A percentile compares a stretch with the other conserved stretches of the same genome.
Evolutionary conservation across 345 rosid species (phyloP).

Genomic region (Syzygium aqueum): DNA sequence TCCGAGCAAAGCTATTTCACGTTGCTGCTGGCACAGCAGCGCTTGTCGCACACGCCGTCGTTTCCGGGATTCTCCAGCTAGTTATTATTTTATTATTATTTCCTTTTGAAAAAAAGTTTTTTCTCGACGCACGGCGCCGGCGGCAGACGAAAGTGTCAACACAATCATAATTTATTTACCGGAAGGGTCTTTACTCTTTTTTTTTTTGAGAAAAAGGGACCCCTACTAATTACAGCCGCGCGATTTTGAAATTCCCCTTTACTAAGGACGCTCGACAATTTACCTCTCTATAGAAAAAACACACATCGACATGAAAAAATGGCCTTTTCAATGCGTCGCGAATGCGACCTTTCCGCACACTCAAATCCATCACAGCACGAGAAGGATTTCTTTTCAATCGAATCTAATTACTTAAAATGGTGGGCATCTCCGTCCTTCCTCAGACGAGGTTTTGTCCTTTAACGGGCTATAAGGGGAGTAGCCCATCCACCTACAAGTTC

Average conservation of each 20-base stretch:
- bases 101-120: neutral
- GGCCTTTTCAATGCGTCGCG: too few species aligned
- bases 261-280: too few species aligned
- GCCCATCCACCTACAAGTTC: too few species aligned
- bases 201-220: neutral
- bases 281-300: too few species aligned
- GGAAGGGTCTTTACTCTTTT: neutral
- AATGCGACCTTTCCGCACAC: too few species aligned
- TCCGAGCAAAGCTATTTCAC: neutral
- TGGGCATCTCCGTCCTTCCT: too few species aligned
- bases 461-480: neutral
- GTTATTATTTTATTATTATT: neutral
- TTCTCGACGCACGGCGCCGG: neutral
- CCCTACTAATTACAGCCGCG: rapidly evolving
- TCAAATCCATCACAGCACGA: too few species aligned
- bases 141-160: neutral
- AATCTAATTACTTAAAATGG: too few species aligned
- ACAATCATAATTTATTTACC: neutral
- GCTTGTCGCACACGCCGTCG: neutral
- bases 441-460: too few species aligned
- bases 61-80: neutral
- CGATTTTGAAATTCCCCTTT: neutral
- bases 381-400: too few species aligned
- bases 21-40: neutral
- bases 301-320: rapidly evolving